Evolutionary conservation across 164 flowering plant species (phyloP).

Genomic region (Sextonia rubra): DNA sequence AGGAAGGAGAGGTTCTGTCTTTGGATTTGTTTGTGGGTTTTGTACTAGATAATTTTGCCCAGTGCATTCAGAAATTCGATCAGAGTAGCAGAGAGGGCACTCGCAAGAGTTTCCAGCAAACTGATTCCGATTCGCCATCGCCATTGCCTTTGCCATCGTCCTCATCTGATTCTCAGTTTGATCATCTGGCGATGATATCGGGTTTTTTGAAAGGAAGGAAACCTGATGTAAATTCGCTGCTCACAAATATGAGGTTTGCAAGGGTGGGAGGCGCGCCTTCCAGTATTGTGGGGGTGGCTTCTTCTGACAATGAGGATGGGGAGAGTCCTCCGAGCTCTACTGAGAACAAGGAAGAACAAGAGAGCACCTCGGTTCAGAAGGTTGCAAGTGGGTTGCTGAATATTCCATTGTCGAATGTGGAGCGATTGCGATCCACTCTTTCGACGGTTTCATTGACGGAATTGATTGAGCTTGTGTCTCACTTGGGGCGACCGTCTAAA

Average conservation of each 20-base stretch:
- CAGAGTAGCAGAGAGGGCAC: conserved; percentile 20
- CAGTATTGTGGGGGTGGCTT: conserved; percentile 52
- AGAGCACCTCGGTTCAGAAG: conserved; percentile 52
- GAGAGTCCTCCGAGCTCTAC: conserved; percentile 29
- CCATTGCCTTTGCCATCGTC: conserved; percentile 5
- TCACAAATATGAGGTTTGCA: conserved; percentile 79
- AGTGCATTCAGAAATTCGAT: conserved; percentile 58
- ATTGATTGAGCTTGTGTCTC: conserved; percentile 75
- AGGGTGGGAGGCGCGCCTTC: conserved; percentile 78
- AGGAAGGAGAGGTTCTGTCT: conserved; percentile 41
- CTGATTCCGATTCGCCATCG: background rate
- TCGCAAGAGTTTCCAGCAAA: conserved; percentile 14
- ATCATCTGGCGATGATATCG: conserved; percentile 41
- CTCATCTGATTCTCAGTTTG: conserved; percentile 26
- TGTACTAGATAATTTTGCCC: conserved; percentile 50
- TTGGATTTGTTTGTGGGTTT: conserved; percentile 55
- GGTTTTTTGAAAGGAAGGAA: conserved; percentile 53
- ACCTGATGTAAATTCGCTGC: conserved; percentile 54
- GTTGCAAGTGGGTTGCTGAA: conserved; percentile 58
- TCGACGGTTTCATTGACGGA: conserved; percentile 83
- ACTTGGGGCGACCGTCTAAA: conserved; percentile 56
- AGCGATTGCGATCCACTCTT: conserved; percentile 69
- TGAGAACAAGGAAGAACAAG: conserved; percentile 34
- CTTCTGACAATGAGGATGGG: conserved; percentile 46
- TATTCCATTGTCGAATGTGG: conserved; percentile 95